Evolutionary conservation across 352 stramenopile species (phyloP), one percentile per base, ranked within the genome.

Genomic region (Phytophthora constricta): DNA sequence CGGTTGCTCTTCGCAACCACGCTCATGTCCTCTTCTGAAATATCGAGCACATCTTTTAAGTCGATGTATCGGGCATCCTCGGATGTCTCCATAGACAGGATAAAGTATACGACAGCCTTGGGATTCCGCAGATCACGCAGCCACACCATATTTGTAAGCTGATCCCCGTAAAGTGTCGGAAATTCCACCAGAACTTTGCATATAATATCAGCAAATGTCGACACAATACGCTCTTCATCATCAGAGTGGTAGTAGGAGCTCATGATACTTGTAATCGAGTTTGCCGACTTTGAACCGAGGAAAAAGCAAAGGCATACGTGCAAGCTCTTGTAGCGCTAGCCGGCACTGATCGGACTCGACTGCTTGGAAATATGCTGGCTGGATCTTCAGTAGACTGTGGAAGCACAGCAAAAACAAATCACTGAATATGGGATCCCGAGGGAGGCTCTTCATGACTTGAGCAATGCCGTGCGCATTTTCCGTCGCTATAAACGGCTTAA

Each of bases 371-470:
- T 95, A 95, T 14, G 62, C 13, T 1, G 85, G 68, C 3, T 82
- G 42, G 27, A 93, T 77, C 27, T 65, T 65, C 14, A 89, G 63
- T 8, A 95, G 23, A 28, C 67, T 77, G 10, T 77, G 68, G 55
- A 92, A 94, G 52, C 79, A 90, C 19, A 87, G 60, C 22, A 91
- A 65, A 53, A 95, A 92, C n/a, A 96, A 48, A 26, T 94, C 81
- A 13, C 83, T 92, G 59, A 96, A 96, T 22, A 72, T 72, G 5
- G 82, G 75, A 2, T 93, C 86, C 8, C 72, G 74, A 0, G 90
- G 90, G 0, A 97, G 48, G n/a, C 86, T 85, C 62, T 87, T 89
- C 50, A 97, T 63, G 17, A 97, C 82, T 67, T 92, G 84, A n/a
- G 82, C 86, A 37, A 96, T 90, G 0, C 82, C 84, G 41, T 92